A percentile compares a stretch with the other conserved stretches of the same genome.
Conservation (phyloP, 1,284 basidiomycete species). For the Caloboletus inedulis region DNA sequence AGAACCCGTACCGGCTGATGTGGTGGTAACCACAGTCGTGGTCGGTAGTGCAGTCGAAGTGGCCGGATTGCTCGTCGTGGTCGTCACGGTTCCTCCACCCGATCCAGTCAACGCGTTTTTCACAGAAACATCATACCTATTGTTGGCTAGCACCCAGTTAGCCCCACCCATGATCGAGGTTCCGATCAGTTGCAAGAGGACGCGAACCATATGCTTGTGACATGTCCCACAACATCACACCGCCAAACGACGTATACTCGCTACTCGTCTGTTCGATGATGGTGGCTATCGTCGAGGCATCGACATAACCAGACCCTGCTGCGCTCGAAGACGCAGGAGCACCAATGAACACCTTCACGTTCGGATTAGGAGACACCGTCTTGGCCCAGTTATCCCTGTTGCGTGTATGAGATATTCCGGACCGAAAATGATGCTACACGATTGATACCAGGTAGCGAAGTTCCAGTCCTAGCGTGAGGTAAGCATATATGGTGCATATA, state of each 20-base stretch:
- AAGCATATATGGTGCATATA: background rate
- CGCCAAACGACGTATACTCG: constrained; percentile 62
- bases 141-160: constrained; percentile 18
- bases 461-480: constrained; percentile 45
- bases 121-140: constrained; percentile 26
- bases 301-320: constrained; percentile 52
- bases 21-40: constrained; percentile 17
- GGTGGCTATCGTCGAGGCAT: constrained; percentile 42
- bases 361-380: constrained; percentile 52
- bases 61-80: constrained; percentile 20
- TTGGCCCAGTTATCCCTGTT: constrained; percentile 64
- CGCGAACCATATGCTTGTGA: constrained; percentile 51
- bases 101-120: constrained; percentile 19
- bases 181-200: background rate
- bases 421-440: background rate
- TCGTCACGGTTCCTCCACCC: constrained; percentile 2
- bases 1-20: constrained; percentile 25
- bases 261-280: constrained; percentile 46
- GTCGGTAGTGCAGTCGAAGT: constrained; percentile 31
- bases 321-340: constrained; percentile 53
- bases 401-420: constrained; percentile 1
- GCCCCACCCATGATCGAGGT: background rate
- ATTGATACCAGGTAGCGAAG: constrained; percentile 48
- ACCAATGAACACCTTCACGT: constrained; percentile 63
- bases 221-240: constrained; percentile 68